Conservation (phyloP, 2,329 filamentous ascomycete species). For the Alternaria viburni region DNA sequence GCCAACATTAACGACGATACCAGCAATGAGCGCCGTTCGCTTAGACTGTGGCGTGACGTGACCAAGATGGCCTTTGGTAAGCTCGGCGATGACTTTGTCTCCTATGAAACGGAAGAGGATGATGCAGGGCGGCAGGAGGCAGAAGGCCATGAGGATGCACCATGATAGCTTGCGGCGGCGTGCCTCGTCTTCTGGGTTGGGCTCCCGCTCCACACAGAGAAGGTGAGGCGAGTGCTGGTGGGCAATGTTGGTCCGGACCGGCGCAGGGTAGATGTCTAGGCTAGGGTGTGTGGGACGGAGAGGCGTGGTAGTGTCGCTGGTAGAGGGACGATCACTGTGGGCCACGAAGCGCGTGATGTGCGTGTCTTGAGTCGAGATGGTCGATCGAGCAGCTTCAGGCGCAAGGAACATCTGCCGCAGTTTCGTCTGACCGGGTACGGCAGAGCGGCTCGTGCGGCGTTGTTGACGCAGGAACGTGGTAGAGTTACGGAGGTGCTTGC, state of each 20-base stretch:
- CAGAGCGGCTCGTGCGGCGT: constrained; percentile 33
- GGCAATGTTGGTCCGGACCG: constrained; percentile 16
- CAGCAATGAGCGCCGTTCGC: constrained; percentile 36
- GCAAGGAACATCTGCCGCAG: constrained; percentile 44
- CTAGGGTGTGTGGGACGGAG: constrained; percentile 25
- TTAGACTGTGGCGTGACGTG: constrained; percentile 41
- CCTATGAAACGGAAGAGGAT: constrained; percentile 45
- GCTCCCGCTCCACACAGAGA: constrained; percentile 34
- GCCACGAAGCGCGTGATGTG: constrained; percentile 29
- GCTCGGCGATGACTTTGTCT: constrained; percentile 38
- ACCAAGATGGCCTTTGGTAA: constrained; percentile 40
- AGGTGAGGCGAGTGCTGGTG: constrained; percentile 39
- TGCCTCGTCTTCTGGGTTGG: constrained; percentile 31
- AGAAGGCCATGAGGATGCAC: constrained; percentile 42
- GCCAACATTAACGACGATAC: constrained; percentile 37
- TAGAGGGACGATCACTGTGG: constrained; percentile 37
- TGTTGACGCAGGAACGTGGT: constrained; percentile 22
- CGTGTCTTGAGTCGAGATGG: constrained; percentile 25
- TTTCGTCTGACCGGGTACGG: constrained; percentile 44
- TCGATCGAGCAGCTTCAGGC: constrained; percentile 26
- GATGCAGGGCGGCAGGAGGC: constrained; percentile 44
- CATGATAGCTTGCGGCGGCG: constrained; percentile 40
- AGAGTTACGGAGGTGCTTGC: constrained; percentile 20
- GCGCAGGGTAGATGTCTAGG: constrained; percentile 14
- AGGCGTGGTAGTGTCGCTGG: constrained; percentile 39